These are phyloP conservation scores for Lepidopterella palustris DNA, from an alignment of 495 filamentous ascomycete species.

Conservation along the genomic window DNA sequence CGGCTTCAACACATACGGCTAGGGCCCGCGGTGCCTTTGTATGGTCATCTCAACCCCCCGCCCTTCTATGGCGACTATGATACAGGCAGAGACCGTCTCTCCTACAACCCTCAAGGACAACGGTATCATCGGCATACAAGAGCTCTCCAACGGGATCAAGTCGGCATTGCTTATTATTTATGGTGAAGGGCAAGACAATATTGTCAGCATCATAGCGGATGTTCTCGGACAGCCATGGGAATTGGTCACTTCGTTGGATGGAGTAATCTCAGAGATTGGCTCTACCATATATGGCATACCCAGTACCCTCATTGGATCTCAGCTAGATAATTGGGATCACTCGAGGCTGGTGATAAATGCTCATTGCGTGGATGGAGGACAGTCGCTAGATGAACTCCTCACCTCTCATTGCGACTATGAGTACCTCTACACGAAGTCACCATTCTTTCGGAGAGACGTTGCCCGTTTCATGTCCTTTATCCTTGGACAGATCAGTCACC, in stretches of 20 bases:
- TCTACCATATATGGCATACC: slow-evolving; percentile 30
- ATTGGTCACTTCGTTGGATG: slow-evolving; percentile 21
- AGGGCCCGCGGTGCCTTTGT: slow-evolving; percentile 2
- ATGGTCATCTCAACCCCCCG: background rate
- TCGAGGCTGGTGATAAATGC: slow-evolving; percentile 54
- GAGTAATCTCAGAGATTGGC: slow-evolving; percentile 14
- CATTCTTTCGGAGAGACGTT: slow-evolving; percentile 68
- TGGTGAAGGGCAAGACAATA: slow-evolving; percentile 31
- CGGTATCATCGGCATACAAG: slow-evolving; percentile 31
- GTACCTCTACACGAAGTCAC: slow-evolving; percentile 66
- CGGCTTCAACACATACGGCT: slow-evolving; percentile 33
- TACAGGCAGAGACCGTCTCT: slow-evolving; percentile 19
- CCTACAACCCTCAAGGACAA: slow-evolving; percentile 23
- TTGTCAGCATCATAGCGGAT: slow-evolving; percentile 34
- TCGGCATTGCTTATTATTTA: slow-evolving; percentile 35
- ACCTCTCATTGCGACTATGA: slow-evolving; percentile 69
- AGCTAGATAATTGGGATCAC: slow-evolving; percentile 16
- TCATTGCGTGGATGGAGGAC: slow-evolving; percentile 64
- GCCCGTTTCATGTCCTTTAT: slow-evolving; percentile 70
- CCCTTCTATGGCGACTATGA: slow-evolving; percentile 29
- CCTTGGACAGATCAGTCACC: slow-evolving; percentile 66
- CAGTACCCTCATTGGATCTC: slow-evolving; percentile 11
- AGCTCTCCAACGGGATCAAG: slow-evolving; percentile 26
- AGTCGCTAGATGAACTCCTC: slow-evolving; percentile 56
- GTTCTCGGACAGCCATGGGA: slow-evolving; percentile 35